Base-by-base conservation (phyloP, 2,329 filamentous ascomycete species). In the Lojkania enalia region DNA sequence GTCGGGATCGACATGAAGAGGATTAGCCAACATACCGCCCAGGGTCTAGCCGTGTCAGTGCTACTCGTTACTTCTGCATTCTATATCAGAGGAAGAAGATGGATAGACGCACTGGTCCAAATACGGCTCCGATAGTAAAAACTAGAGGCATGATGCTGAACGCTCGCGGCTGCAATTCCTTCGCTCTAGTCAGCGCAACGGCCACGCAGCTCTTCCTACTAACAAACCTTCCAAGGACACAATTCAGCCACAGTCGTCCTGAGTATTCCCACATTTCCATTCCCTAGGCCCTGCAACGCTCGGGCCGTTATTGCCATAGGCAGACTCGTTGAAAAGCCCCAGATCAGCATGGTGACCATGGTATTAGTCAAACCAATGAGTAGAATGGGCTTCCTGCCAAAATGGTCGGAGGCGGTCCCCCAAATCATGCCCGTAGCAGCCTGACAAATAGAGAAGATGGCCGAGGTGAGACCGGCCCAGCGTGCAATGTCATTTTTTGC, bases 141-240 rank as follows among this genome's bases (percentile, higher is more conserved):
- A 87, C 88, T 13, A 97, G 73, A 3, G 92, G 92, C 91, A 97
- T 96, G 35, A 97, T 77, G 52, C 86, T 90, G 69, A 97, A 97
- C 0, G 94, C 94, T 40, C 84, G 78, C 0, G 92, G 91, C 63
- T 96, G 92, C 5, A 96, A 76, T 62, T 90, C 87, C 66, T 71
- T n/a, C n/a, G n/a, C n/a, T n/a, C n/a, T n/a, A n/a, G n/a, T n/a
- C n/a, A n/a, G n/a, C n/a, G n/a, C n/a, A n/a, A n/a, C n/a, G n/a
- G n/a, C n/a, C n/a, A n/a, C n/a, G n/a, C n/a, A n/a, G n/a, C n/a
- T n/a, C n/a, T n/a, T n/a, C n/a, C n/a, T n/a, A n/a, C n/a, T n/a
- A n/a, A n/a, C n/a, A n/a, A n/a, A n/a, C n/a, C n/a, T n/a, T 90
- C 67, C 94, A 84, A 0, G 90, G 88, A 1, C 96, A 90, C 79